Evolutionary conservation across 192 early-diverging fungal species (phyloP), one percentile per base, ranked within the genome.

Genomic region (Entomortierella beljakovae): DNA sequence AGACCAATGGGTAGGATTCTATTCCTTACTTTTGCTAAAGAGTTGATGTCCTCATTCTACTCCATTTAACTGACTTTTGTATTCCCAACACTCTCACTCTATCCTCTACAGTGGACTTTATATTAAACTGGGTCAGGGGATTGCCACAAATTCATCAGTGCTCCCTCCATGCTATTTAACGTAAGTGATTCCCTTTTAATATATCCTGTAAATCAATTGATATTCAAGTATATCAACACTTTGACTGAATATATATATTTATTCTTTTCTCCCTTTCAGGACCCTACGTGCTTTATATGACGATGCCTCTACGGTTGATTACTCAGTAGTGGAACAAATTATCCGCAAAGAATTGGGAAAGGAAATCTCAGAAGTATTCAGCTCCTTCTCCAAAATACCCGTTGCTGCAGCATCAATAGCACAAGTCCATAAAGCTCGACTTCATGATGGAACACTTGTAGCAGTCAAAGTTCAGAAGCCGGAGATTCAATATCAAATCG

Each of bases 391-490:
- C 20, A 55, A 66, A 6, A 35, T 74, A 15, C 92, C 97, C 9
- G 80, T 95, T 15, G 97, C 95, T 0, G 92, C 92, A 8, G 97
- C 97, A 0, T 97, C 95, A n/a, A 94, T 98, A 54, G 97, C 96
- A 0, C 96, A 97, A 69, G 97, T 98, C 6, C 97, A 98, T 64
- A 87, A 86, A n/a, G 94, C 93, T 2, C 87, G 74, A 22, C 74
- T 95, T 9, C 82, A 84, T n/a, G 87, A 87, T 40, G 90, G 91
- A 13, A 86, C 88, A 11, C 54, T 61, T 0, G 95, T 98, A 7
- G 97, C 97, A 0, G 94, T 98, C 29, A 98, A 98, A 84, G 84
- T 98, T 6, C 97, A 98, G 64, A 98, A 97, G 64, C 97, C 95
- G 0, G 93, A 92, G 65, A 96, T 98, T 37, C 75, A 67, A 53